These are phyloP conservation scores for Sporothrix curviconia DNA, from an alignment of 2,329 filamentous ascomycete genomes.

Conservation along the genomic window DNA sequence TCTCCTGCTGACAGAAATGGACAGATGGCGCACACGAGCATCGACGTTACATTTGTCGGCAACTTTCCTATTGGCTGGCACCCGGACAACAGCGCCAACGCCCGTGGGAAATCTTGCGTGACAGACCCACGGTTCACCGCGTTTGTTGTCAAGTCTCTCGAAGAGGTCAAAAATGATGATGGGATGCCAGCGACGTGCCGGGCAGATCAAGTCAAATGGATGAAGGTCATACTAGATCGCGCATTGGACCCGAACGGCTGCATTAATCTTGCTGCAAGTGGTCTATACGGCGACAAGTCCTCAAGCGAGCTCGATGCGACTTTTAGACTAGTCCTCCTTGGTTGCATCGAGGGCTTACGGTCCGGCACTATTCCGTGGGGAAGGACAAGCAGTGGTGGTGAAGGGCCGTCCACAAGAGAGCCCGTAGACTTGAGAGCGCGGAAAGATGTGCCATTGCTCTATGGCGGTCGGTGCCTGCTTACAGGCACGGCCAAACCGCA, in stretches of 20 bases:
- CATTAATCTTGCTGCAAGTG: neutral
- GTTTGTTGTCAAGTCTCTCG: neutral
- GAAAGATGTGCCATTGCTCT: neutral
- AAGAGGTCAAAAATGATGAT: neutral
- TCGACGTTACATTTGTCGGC: neutral
- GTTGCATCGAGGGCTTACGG: neutral
- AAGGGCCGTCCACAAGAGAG: neutral
- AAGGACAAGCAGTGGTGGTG: neutral
- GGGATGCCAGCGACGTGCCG: neutral
- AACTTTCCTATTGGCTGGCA: neutral
- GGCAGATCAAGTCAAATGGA: neutral
- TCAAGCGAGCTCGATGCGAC: neutral
- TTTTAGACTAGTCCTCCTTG: neutral
- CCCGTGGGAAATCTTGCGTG: neutral
- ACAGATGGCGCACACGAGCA: no score
- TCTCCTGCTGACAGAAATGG: no score
- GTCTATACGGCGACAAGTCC: neutral
- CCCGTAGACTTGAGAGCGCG: neutral
- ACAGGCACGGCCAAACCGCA: neutral
- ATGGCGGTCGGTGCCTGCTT: neutral
- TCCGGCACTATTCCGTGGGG: neutral
- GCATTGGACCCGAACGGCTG: neutral
- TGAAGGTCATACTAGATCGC: neutral
- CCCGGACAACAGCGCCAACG: neutral
- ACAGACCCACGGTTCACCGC: neutral